phyloP scores from a whole-genome alignment of 441 rosid genomes.

The Hura crepitans region DNA sequence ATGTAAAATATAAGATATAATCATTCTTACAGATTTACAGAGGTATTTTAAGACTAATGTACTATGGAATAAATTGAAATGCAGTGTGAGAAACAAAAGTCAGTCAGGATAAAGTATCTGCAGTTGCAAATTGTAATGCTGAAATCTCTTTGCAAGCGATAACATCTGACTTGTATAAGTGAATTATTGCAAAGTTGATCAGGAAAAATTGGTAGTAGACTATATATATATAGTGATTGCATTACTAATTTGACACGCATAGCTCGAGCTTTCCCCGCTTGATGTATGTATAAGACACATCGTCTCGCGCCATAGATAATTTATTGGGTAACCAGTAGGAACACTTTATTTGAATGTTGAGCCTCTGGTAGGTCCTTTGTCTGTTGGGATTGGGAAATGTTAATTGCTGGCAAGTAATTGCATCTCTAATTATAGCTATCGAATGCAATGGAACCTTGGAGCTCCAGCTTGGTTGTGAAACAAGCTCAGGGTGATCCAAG shows the following conservation, averaged over 20 bases:
- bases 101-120: background rate
- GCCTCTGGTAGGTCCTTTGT: background rate
- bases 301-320: background rate
- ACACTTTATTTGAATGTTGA: background rate
- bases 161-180: background rate
- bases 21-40: background rate
- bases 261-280: background rate
- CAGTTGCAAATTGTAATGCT: background rate
- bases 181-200: background rate
- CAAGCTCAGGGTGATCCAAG: background rate
- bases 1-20: background rate
- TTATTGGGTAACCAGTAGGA: background rate
- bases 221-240: background rate
- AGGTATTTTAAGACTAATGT: background rate
- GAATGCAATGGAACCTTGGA: constrained; percentile 3
- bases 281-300: too few relatives aligned
- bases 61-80: background rate
- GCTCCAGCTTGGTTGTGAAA: constrained; percentile 5
- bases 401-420: background rate
- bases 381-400: too few relatives aligned
- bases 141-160: background rate
- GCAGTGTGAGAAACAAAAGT: background rate
- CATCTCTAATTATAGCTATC: background rate
- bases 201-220: background rate
- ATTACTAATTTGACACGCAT: background rate